Evolutionary conservation across 139 green algal species (phyloP), one percentile per base, ranked within the genome.

Genomic region (Choricystis sp.): DNA sequence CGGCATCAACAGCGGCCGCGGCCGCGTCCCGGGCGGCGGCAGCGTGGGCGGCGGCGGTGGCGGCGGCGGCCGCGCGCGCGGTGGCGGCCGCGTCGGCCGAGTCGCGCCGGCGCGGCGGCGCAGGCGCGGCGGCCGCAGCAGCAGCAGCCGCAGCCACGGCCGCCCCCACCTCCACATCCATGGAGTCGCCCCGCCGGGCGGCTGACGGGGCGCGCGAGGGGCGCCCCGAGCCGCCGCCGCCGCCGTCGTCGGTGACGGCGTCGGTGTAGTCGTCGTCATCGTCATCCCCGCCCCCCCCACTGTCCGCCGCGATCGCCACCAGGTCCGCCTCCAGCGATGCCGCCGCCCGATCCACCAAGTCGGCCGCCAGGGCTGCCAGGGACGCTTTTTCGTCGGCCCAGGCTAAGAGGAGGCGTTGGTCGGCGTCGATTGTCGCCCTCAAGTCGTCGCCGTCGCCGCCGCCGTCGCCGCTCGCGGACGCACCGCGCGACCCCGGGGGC

Each of bases 341-440:
- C 19, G 78, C 52, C 60, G 92, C 79, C 66, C 72, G 71, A 27
- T 86, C 75, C 56, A 94, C 49, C 57, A 93, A 70, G 48, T 90
- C 81, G 31, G 83, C 71, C 20, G 69, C 81, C 58, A 84, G 76
- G 29, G 64, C 57, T 21, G 79, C 79, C 63, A 85, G 68, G 40
- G 70, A 65, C 56, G 81, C 72, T 64, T 92, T 92, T 70, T 94
- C 86, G 58, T 92, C 85, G 3, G 73, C 72, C 62, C 83, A 89
- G 71, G 92, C 85, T 28, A 83, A 65, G 48, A 92, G 70, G 65
- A 84, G 70, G 1, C 64, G 65, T 70, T 91, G 84, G 26, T 83
- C 76, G 22, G 31, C 69, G 24, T 79, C 76, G 16, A 85, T 81
- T 26, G 29, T 64, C 26, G 40, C 57, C 20, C 65, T 59, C 59